Evolutionary conservation across 805 yeast genomes (phyloP).

Genomic region (Cyberlindnera samutprakarnensis): DNA sequence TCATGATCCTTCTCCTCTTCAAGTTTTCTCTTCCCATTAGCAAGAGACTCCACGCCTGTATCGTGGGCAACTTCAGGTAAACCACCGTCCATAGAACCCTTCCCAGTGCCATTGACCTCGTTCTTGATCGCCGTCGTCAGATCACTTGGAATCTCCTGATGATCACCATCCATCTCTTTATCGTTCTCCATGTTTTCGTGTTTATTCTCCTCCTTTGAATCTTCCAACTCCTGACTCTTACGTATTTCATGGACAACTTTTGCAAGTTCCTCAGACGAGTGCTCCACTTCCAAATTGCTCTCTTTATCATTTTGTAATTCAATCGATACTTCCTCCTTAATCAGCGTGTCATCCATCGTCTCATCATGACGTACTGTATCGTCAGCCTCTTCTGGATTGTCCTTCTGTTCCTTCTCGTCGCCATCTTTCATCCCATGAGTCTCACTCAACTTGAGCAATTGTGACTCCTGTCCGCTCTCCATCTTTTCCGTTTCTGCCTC

Average conservation of each 20-base stretch:
- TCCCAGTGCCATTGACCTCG: slow-evolving; percentile 1
- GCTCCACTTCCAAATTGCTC: slow-evolving; percentile 16
- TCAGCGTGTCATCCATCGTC: slow-evolving; percentile 17
- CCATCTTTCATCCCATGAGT: no score
- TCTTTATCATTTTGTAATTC: slow-evolving; percentile 16
- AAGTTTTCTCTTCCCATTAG: slow-evolving; percentile 6
- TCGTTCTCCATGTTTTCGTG: slow-evolving; percentile 8
- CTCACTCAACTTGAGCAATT: slow-evolving; percentile 35
- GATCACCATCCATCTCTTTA: slow-evolving; percentile 2
- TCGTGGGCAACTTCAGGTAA: no score
- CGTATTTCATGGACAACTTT: slow-evolving; percentile 13
- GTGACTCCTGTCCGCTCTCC: slow-evolving; percentile 37
- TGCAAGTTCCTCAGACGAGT: slow-evolving; percentile 17
- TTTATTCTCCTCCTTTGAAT: slow-evolving; percentile 3
- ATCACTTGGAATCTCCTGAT: slow-evolving; percentile 9
- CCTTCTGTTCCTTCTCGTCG: slow-evolving; percentile 3
- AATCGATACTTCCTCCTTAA: slow-evolving; percentile 18
- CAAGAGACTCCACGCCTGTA: no score
- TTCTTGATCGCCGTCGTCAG: no score
- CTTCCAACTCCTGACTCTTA: no score
- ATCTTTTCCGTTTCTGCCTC: slow-evolving; percentile 91
- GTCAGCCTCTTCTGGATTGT: slow-evolving; percentile 1
- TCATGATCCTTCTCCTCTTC: slow-evolving; percentile 17
- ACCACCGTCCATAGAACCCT: no score
- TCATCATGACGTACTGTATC: slow-evolving; percentile 16